Percentiles rank a stretch among this genome's conserved stretches.
Evolutionary conservation across 345 rosid genomes (phyloP).

Genomic region (Litchi chinensis): DNA sequence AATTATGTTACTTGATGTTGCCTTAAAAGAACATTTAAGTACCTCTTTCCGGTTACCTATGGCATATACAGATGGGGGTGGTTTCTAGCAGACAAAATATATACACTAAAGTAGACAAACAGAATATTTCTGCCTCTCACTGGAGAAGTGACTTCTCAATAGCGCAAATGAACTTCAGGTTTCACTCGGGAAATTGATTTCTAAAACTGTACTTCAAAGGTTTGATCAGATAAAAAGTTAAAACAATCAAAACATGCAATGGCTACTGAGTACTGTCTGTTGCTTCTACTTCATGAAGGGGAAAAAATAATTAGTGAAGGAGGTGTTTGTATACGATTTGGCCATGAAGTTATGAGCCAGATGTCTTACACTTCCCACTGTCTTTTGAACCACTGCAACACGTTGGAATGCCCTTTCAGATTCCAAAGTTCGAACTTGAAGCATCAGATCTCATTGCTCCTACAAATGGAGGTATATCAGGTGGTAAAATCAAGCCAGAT

Average conservation of each 20-base stretch:
- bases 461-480: conserved; percentile 28
- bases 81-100: background rate
- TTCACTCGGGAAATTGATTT: background rate
- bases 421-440: conserved; percentile 85
- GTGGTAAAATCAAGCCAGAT: background rate
- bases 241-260: background rate
- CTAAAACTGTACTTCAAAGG: too few species aligned
- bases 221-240: background rate
- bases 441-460: conserved; percentile 99
- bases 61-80: background rate
- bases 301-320: background rate
- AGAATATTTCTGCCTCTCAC: background rate
- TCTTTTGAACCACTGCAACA: conserved; percentile 90
- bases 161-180: background rate
- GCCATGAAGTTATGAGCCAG: background rate
- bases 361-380: conserved; percentile 82
- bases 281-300: background rate
- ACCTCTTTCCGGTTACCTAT: background rate
- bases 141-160: background rate
- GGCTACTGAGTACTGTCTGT: background rate
- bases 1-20: background rate
- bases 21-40: background rate
- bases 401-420: conserved; percentile 95
- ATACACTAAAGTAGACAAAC: background rate
- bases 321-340: background rate